Evolutionary conservation across 1,284 basidiomycete species (phyloP).

Genomic region (Moesziomyces parantarcticus): DNA sequence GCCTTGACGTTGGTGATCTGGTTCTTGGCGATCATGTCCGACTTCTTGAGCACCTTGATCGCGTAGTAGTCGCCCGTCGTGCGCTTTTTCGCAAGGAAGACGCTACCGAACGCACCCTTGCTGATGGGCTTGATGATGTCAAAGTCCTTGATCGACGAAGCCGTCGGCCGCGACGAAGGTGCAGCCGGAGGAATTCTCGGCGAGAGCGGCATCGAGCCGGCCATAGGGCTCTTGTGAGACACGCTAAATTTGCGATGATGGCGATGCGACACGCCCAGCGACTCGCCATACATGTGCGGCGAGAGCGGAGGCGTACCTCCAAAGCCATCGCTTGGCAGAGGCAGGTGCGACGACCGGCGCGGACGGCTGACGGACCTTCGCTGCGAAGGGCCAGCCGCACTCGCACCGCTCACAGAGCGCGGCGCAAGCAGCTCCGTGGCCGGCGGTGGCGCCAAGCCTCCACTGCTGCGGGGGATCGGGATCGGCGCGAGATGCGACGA

Average conservation of each 20-base stretch:
- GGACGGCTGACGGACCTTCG: slow-evolving; percentile 37
- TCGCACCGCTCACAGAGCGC: slow-evolving; percentile 13
- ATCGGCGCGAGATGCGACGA: slow-evolving; percentile 44
- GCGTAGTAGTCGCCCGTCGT: slow-evolving; percentile 98
- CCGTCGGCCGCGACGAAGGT: slow-evolving; percentile 80
- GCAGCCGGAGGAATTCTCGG: slow-evolving; percentile 84
- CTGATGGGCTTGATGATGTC: slow-evolving; percentile 99
- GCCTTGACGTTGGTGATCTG: slow-evolving; percentile 99
- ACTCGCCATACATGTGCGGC: slow-evolving; percentile 50
- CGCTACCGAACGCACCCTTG: slow-evolving; percentile 95
- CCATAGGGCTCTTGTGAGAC: slow-evolving; percentile 52
- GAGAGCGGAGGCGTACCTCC: slow-evolving; percentile 59
- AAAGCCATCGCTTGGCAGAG: slow-evolving; percentile 14
- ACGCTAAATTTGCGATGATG: slow-evolving; percentile 47
- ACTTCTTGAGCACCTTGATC: slow-evolving; percentile 99
- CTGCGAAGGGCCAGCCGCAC: slow-evolving; percentile 10
- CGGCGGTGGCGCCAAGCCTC: slow-evolving; percentile 15
- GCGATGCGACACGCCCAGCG: slow-evolving; percentile 34
- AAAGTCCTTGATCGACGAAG: slow-evolving; percentile 97
- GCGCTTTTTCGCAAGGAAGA: slow-evolving; percentile 97
- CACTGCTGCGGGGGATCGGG: slow-evolving; percentile 47
- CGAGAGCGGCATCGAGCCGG: slow-evolving; percentile 73
- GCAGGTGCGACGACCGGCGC: slow-evolving; percentile 48
- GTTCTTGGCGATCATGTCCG: slow-evolving; percentile 99
- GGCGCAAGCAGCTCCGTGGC: slow-evolving; percentile 17